Conservation (phyloP, 352 stramenopile species). For the Pythium rhizo-oryzae region DNA sequence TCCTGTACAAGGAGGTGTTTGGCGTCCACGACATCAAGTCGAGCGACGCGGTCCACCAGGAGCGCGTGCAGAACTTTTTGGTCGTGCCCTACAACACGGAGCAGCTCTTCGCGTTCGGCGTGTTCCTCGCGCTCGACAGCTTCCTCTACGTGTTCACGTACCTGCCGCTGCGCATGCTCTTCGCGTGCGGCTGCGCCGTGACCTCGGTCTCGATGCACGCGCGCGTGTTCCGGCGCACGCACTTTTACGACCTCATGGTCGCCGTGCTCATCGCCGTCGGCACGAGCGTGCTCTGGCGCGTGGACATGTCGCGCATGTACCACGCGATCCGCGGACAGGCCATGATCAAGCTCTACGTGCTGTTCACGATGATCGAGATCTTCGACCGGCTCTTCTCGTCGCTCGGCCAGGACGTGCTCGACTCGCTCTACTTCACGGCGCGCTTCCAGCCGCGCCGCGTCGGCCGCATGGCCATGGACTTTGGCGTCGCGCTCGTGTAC, state of each 20-base stretch:
- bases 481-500: slow-evolving; percentile 74
- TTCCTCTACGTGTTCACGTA: slow-evolving; percentile 98
- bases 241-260: slow-evolving; percentile 94
- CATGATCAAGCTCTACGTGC: slow-evolving; percentile 99
- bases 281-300: slow-evolving; percentile 73
- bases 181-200: slow-evolving; percentile 72
- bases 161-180: slow-evolving; percentile 92
- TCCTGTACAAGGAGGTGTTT: slow-evolving; percentile 88
- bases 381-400: slow-evolving; percentile 97
- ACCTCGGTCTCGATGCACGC: slow-evolving; percentile 70
- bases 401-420: slow-evolving; percentile 96
- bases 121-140: slow-evolving; percentile 95
- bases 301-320: slow-evolving; percentile 98
- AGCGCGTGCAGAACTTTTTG: slow-evolving; percentile 86
- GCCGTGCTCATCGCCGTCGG: slow-evolving; percentile 80
- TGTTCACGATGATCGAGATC: slow-evolving; percentile 99
- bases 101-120: slow-evolving; percentile 92
- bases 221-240: slow-evolving; percentile 79
- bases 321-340: slow-evolving; percentile 97
- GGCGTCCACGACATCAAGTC: slow-evolving; percentile 81
- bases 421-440: slow-evolving; percentile 93
- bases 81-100: slow-evolving; percentile 74
- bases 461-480: slow-evolving; percentile 77
- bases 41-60: slow-evolving; percentile 71
- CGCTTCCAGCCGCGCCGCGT: slow-evolving; percentile 78